Evolutionary conservation across 148 eudicot species (phyloP), one percentile per base, ranked within the genome.

Genomic region (Fallopia convolvulus): DNA sequence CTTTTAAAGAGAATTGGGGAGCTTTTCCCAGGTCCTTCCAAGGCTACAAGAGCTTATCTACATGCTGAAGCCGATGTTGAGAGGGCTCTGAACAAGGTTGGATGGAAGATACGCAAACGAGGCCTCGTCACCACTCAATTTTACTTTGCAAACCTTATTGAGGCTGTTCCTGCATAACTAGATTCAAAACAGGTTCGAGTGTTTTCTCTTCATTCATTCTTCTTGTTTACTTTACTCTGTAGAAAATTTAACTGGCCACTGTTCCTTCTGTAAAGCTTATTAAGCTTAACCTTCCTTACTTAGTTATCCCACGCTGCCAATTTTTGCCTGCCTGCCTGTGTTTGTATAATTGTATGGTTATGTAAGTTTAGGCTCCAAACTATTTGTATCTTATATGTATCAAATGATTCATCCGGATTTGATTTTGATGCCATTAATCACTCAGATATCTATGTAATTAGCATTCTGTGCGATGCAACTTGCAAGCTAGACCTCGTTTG

Each of bases 31-130:
- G 99, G 99, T 23, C 93, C 97, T 40, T 95, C 97, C 39, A 91
- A 95, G 84, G 99, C 99, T 77, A 95, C 99, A 44, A 83, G 99
- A 80, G 99, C 99, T 13, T 95, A 95, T 83, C 89, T 95, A 33
- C 99, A 95, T 76, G 85, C 97, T 3, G 99, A 95, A 79, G 97
- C 88, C 66, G 99, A 95, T 82, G 88, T 95, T 8, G 99, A 95
- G 79, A 90, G 85, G 76, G 99, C 97, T 2, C 76, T 92, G 79
- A 77, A 74, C 74, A 95, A 93, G 77, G 97, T 84, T 47, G 99
- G 99, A 36, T 95, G 99, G 99, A 95, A 39, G 78, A 93, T 95
- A 73, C 85, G 84, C 79, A 91, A 91, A 85, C 88, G 88, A 81
- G 97, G 93, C 23, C 79, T 91, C 10, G 82, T 81, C 50, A 89